A percentile compares a stretch with the other conserved stretches of the same genome.
Conservation (phyloP, 495 filamentous ascomycete species). For the Polyplosphaeria fusca region DNA sequence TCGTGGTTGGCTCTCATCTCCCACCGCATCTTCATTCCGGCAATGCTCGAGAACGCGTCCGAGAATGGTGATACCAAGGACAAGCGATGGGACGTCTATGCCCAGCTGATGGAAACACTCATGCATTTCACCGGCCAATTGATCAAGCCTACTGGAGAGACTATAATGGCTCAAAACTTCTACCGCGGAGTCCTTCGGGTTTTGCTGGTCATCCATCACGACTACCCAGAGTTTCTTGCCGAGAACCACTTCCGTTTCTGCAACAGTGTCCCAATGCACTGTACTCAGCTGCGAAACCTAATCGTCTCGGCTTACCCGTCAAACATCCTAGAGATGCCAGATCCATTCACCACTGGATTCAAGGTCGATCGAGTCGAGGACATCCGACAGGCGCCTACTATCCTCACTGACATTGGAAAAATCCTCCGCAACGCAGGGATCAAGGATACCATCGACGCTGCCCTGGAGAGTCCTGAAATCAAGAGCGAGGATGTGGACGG, state of each 20-base stretch:
- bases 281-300: slow-evolving; percentile 83
- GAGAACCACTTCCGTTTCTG: slow-evolving; percentile 83
- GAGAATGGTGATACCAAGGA: slow-evolving; percentile 16
- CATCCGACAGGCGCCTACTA: slow-evolving; percentile 62
- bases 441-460: slow-evolving; percentile 63
- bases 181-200: slow-evolving; percentile 82
- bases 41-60: slow-evolving; percentile 64
- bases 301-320: slow-evolving; percentile 80
- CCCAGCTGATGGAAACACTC: slow-evolving; percentile 69
- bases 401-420: slow-evolving; percentile 58
- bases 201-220: slow-evolving; percentile 81
- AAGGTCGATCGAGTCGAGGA: slow-evolving; percentile 80
- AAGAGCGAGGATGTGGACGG: slow-evolving; percentile 67
- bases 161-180: slow-evolving; percentile 69
- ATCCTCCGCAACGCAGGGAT: slow-evolving; percentile 62
- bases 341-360: slow-evolving; percentile 74
- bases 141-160: slow-evolving; percentile 68
- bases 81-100: slow-evolving; percentile 62
- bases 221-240: slow-evolving; percentile 88
- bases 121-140: slow-evolving; percentile 74
- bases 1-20: slow-evolving; percentile 77
- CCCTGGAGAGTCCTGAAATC: slow-evolving; percentile 53
- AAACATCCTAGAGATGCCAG: slow-evolving; percentile 69
- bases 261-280: slow-evolving; percentile 79
- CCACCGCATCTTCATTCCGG: slow-evolving; percentile 84